phyloP scores from a whole-genome alignment of 2,329 filamentous ascomycete species.

The Pseudocercospora fijiensis region DNA sequence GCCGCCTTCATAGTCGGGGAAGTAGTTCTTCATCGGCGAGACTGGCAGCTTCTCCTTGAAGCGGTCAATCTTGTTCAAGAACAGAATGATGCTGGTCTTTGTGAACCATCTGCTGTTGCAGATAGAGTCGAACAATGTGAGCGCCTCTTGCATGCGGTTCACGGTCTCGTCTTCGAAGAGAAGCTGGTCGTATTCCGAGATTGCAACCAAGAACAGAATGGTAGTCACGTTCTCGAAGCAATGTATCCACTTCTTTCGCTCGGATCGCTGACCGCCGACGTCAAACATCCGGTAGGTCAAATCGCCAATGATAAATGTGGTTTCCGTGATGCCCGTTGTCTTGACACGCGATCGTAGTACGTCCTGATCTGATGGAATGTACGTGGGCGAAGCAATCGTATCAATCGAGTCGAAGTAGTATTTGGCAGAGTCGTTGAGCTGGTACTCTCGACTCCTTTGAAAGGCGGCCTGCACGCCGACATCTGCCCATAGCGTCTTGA shows the following conservation, averaged over 20 bases:
- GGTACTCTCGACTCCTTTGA: conserved; percentile 92
- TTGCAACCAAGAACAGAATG: conserved; percentile 93
- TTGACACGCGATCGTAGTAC: conserved; percentile 94
- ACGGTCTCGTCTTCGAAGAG: conserved; percentile 90
- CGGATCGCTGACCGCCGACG: conserved; percentile 90
- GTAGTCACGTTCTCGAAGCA: conserved; percentile 98
- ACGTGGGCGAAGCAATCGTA: conserved; percentile 85
- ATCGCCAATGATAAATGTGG: conserved; percentile 91
- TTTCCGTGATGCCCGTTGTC: conserved; percentile 96
- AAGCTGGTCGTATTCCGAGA: conserved; percentile 94
- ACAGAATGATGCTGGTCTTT: conserved; percentile 70
- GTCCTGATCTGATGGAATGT: conserved; percentile 93
- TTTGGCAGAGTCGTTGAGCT: conserved; percentile 93
- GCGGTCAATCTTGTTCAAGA: conserved; percentile 73
- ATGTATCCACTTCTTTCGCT: conserved; percentile 99
- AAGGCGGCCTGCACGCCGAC: conserved; percentile 92
- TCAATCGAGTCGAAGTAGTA: conserved; percentile 97
- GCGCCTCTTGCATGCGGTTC: conserved; percentile 71
- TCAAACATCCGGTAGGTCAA: conserved; percentile 97
- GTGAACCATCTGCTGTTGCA: conserved; percentile 72
- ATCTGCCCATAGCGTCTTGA: conserved; percentile 90
- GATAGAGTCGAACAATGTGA: conserved; percentile 70
- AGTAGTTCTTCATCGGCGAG: conserved; percentile 74
- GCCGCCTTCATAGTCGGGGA: conserved; percentile 81
- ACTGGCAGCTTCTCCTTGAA: conserved; percentile 74